These are phyloP conservation scores for Magnolia kwangsiensis DNA, from an alignment of 164 flowering plant species.

Conservation along the genomic window DNA sequence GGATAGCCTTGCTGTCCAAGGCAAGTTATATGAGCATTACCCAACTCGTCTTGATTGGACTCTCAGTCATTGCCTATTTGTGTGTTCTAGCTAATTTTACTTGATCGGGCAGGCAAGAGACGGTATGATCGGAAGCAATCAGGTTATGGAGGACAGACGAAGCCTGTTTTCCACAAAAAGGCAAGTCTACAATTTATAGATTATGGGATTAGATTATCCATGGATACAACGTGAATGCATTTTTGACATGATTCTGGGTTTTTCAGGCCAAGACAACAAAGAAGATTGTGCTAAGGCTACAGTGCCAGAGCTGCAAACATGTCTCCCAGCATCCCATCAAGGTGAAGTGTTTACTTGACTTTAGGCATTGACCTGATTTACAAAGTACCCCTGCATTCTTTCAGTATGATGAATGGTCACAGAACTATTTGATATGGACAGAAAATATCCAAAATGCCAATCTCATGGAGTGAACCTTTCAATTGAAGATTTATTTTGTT, in stretches of 20 bases:
- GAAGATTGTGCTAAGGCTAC: constrained; percentile 23
- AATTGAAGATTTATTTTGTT: no score
- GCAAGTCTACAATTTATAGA: background rate
- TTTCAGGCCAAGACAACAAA: constrained; percentile 19
- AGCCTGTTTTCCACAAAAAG: constrained; percentile 19
- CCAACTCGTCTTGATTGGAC: background rate
- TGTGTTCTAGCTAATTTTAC: background rate
- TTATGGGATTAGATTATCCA: background rate
- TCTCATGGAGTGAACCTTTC: background rate
- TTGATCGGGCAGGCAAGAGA: constrained; percentile 5
- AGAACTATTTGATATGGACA: background rate
- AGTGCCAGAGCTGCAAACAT: constrained; percentile 24
- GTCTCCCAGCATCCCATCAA: constrained; percentile 23
- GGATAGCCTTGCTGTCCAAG: constrained; percentile 23
- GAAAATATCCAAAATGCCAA: background rate
- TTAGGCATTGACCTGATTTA: background rate
- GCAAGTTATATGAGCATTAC: background rate
- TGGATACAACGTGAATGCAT: background rate
- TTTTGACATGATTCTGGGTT: background rate
- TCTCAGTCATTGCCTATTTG: no score
- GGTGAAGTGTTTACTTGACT: background rate
- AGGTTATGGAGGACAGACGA: constrained; percentile 17
- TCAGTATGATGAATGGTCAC: background rate
- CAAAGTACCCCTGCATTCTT: background rate
- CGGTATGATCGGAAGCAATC: constrained; percentile 17